Evolutionary conservation across 805 yeast genomes (phyloP).

Genomic region (Candida piceae): DNA sequence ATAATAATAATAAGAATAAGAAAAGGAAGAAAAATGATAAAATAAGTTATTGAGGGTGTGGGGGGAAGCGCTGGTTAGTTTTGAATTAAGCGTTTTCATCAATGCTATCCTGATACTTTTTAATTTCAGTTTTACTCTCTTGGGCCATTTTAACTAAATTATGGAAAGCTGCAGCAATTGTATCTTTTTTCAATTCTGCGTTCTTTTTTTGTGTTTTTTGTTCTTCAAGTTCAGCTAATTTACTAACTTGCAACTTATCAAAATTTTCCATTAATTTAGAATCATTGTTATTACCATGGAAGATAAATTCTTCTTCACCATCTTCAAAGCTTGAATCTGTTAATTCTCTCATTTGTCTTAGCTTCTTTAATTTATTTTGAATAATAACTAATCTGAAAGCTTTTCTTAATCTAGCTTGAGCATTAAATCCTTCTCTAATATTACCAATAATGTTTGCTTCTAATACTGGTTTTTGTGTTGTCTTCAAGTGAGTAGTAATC

Average conservation of each 20-base stretch:
- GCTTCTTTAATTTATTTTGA: slow-evolving; percentile 69
- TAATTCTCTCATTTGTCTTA: slow-evolving; percentile 56
- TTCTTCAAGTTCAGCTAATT: background rate
- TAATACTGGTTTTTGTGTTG: slow-evolving; percentile 10
- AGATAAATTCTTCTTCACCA: slow-evolving; percentile 28
- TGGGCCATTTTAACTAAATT: slow-evolving; percentile 29
- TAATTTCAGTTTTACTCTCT: slow-evolving; percentile 27
- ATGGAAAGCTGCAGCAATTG: slow-evolving; percentile 27
- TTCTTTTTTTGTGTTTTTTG: slow-evolving; percentile 1
- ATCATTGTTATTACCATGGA: slow-evolving; percentile 35
- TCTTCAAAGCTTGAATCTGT: slow-evolving; percentile 37
- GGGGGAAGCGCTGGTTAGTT: no score
- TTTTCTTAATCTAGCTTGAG: slow-evolving; percentile 75
- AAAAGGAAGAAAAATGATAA: no score
- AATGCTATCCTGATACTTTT: slow-evolving; percentile 26
- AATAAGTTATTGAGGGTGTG: no score
- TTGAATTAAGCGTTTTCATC: no score
- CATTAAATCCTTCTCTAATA: slow-evolving; percentile 76
- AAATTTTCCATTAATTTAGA: slow-evolving; percentile 34
- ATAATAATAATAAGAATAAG: no score
- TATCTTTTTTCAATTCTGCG: slow-evolving; percentile 19
- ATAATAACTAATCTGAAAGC: slow-evolving; percentile 82
- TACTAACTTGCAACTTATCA: slow-evolving; percentile 11
- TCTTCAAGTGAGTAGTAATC: slow-evolving; percentile 47
- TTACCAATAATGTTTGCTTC: slow-evolving; percentile 70